Evolutionary conservation across 139 green algal genomes (phyloP).

Genomic region (Haematococcus lacustris): DNA sequence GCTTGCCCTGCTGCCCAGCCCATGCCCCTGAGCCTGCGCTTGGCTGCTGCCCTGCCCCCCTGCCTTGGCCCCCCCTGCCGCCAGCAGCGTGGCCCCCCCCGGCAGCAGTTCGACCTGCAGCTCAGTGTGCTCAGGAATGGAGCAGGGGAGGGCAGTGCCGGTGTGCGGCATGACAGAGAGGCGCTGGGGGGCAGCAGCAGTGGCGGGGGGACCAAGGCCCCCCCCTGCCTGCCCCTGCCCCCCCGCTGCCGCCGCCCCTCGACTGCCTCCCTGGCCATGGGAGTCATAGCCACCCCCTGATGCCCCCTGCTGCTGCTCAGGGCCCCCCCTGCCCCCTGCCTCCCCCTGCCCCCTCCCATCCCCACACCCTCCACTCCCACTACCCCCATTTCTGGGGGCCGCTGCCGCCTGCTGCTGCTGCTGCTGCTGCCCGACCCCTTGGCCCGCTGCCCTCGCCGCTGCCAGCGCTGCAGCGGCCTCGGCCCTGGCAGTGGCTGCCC

Average conservation of each 20-base stretch:
- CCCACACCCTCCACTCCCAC: background rate
- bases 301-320: too few relatives aligned
- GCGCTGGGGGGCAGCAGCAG: too few relatives aligned
- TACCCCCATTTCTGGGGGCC: too few relatives aligned
- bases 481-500: too few relatives aligned
- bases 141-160: background rate
- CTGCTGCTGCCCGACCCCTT: too few relatives aligned
- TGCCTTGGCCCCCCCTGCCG: background rate
- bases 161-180: background rate
- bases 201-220: too few relatives aligned
- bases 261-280: too few relatives aligned
- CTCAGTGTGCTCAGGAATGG: slow-evolving; percentile 13
- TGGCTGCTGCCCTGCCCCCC: background rate
- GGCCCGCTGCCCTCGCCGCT: too few relatives aligned
- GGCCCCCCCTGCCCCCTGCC: too few relatives aligned
- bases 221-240: background rate
- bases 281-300: too few relatives aligned
- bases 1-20: background rate
- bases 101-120: background rate
- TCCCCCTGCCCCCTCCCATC: background rate
- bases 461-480: too few relatives aligned
- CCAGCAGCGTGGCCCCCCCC: background rate
- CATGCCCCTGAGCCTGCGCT: background rate
- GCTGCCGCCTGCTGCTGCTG: too few relatives aligned
- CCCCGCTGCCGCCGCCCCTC: background rate